Base-by-base conservation (phyloP, 1,139 yeast genomes). In the Candida sp. region DNA sequence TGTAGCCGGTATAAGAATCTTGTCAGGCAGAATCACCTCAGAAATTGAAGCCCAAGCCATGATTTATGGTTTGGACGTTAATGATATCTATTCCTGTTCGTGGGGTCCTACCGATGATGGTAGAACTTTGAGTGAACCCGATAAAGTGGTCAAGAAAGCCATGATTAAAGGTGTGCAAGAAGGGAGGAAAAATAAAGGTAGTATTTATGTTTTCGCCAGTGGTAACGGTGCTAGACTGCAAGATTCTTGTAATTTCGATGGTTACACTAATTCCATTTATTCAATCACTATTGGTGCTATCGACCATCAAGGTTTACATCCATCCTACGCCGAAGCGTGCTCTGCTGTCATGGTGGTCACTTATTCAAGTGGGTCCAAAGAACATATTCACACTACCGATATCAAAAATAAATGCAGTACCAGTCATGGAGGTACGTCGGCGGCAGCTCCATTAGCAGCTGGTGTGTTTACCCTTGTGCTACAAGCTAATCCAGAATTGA, bases 91-190 rank as follows among this genome's bases (percentile, higher is more conserved):
- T 63, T 88, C 97, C 3, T 95, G 99, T 63, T 89, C 97, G 4
- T 95, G 99, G 99, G 99, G 99, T 2, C 99, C 99, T 1, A 79
- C 91, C 1, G 99, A 95, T 62, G 87, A 91, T 61, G 99, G 99
- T 0, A 73, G 64, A 48, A 81, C 96, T 0, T 79, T 93, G 73
- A 89, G 88, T 39, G 95, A 81, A 5, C 99, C 99, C 0, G 88
- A 89, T 22, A 60, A 68, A 33, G 57, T 91, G 32, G 97, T 93
- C 8, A 79, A 81, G 54, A 81, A 87, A 50, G 96, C 99, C 1
- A 77, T 95, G 64, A 62, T 87, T 21, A 84, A 84, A 56, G 97
- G 97, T 42, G 75, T 89, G n/a, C 83, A 79, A 50, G 82, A 86
- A 25, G 99, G 99, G 19, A 76, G 99, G 51, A 63, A 73, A 15